A percentile compares a stretch with the other conserved stretches of the same genome.
Conservation (phyloP, 2,329 filamentous ascomycete species). For the Aspergillus oerlinghausenensis region DNA sequence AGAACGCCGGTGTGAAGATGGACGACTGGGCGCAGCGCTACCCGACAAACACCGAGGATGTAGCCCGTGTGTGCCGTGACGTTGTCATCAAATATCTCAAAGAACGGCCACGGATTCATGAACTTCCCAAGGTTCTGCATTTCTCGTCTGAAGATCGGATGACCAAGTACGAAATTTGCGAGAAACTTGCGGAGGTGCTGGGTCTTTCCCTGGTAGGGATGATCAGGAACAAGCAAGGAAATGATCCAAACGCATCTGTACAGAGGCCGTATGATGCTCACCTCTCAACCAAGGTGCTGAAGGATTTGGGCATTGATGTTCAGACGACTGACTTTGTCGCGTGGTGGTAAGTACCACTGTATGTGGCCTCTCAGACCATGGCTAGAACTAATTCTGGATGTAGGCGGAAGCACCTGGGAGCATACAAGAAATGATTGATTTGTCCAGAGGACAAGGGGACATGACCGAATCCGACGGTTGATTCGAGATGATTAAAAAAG, state of each 20-base stretch:
- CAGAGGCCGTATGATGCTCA: conserved; percentile 86
- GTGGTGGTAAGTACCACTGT: conserved; percentile 62
- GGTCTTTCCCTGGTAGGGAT: conserved; percentile 66
- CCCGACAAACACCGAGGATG: conserved; percentile 85
- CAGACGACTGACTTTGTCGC: conserved; percentile 68
- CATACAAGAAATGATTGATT: conserved; percentile 21
- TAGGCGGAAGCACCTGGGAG: conserved; percentile 30
- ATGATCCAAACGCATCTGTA: conserved; percentile 65
- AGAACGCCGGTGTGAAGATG: conserved; percentile 62
- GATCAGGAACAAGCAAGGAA: conserved; percentile 61
- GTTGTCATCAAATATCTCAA: conserved; percentile 65
- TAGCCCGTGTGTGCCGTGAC: conserved; percentile 73
- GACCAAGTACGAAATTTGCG: conserved; percentile 87
- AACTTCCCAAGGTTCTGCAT: conserved; percentile 68
- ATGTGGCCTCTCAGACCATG: background rate
- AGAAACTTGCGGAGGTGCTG: conserved; percentile 73
- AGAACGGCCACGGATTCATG: conserved; percentile 43
- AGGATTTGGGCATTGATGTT: conserved; percentile 70
- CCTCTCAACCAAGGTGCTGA: conserved; percentile 69
- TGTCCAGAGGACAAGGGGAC: background rate
- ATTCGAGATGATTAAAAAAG: background rate
- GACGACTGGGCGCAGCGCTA: conserved; percentile 82
- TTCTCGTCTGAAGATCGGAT: conserved; percentile 81
- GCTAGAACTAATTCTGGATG: background rate
- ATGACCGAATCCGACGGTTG: background rate